These are phyloP conservation scores for Mychonastes homosphaera DNA, from an alignment of 139 green algal species.

Conservation along the genomic window DNA sequence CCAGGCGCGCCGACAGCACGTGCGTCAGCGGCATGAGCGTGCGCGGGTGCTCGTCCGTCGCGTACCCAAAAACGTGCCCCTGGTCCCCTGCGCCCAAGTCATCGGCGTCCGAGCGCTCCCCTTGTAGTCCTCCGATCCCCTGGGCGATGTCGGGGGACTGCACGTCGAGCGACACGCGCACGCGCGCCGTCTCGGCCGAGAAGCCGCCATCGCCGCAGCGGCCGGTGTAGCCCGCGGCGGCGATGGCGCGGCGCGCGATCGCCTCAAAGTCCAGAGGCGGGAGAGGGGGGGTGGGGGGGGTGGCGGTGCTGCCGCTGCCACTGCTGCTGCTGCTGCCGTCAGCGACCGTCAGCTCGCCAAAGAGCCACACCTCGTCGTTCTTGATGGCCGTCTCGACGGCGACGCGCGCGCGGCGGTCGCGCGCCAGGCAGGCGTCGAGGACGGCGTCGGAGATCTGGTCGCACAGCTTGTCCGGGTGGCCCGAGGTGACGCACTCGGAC, in stretches of 20 bases:
- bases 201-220: conserved; percentile 81
- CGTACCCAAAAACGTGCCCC: conserved; percentile 99
- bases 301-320: not conserved
- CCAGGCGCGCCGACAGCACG: conserved; percentile 89
- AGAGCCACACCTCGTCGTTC: conserved; percentile 99
- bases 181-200: conserved; percentile 62
- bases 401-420: conserved; percentile 88
- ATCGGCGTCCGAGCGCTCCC: conserved; percentile 46
- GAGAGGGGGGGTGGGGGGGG: not conserved
- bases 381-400: conserved; percentile 97
- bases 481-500: conserved; percentile 90
- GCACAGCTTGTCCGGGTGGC: conserved; percentile 90
- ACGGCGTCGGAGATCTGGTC: conserved; percentile 87
- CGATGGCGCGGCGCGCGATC: conserved; percentile 45
- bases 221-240: conserved; percentile 88
- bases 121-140: conserved; percentile 25
- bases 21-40: conserved; percentile 99
- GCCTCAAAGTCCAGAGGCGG: conserved; percentile 84
- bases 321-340: not conserved
- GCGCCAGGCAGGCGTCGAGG: conserved; percentile 91
- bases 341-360: conserved; percentile 70
- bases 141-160: conserved; percentile 97
- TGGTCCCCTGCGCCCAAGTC: conserved; percentile 98
- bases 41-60: conserved; percentile 91
- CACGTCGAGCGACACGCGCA: conserved; percentile 84